Conservation (phyloP, 2,329 filamentous ascomycete genomes). For the Arthrobotrys iridis region DNA sequence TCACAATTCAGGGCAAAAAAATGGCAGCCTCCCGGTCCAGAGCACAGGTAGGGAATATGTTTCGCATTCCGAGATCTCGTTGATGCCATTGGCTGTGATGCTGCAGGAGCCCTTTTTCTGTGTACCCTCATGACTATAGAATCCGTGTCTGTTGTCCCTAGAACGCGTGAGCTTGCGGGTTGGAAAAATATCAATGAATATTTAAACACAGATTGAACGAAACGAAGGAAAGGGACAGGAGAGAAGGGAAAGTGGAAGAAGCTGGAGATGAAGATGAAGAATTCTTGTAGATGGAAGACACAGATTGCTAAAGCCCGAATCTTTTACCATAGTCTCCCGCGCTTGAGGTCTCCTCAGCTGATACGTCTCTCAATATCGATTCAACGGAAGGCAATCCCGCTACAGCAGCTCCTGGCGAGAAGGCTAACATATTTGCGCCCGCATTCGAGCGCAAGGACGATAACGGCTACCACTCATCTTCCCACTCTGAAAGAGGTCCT, state of each 20-base stretch:
- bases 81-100: slow-evolving; percentile 5
- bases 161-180: background rate
- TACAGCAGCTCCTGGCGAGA: background rate
- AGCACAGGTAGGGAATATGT: slow-evolving; percentile 38
- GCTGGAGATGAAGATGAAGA: no score
- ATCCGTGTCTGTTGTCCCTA: background rate
- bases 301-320: background rate
- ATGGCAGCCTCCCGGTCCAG: slow-evolving; percentile 46
- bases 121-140: slow-evolving; percentile 7
- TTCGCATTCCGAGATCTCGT: background rate
- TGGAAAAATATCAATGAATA: background rate
- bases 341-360: slow-evolving; percentile 33
- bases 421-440: background rate
- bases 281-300: no score
- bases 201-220: background rate
- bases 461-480: slow-evolving; percentile 48
- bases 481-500: slow-evolving; percentile 40
- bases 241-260: background rate
- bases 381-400: slow-evolving; percentile 10
- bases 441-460: background rate
- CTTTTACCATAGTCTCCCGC: slow-evolving; percentile 23
- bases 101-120: slow-evolving; percentile 34
- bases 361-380: slow-evolving; percentile 34
- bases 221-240: no score
- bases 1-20: slow-evolving; percentile 52